Percentiles rank a stretch among this genome's conserved stretches.
These are phyloP conservation scores for Hibiscus mutabilis DNA, from an alignment of 345 rosid genomes.

Conservation along the genomic window DNA sequence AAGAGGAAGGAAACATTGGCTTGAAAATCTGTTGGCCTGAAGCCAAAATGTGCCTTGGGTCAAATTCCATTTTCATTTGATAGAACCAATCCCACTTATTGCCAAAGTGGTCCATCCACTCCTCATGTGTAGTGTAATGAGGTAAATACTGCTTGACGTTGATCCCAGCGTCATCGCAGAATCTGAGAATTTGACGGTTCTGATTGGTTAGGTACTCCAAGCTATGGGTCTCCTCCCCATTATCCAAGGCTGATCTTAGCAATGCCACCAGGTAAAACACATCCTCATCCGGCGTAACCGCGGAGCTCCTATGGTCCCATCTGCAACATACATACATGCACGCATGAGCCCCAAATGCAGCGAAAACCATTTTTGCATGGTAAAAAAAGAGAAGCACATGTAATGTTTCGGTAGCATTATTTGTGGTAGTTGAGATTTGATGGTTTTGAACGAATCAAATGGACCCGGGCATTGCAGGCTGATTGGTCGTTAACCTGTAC, in stretches of 20 bases:
- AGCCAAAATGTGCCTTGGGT: slow-evolving; percentile 63
- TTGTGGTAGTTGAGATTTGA: slow-evolving; percentile 20
- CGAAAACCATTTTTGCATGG: too few species aligned
- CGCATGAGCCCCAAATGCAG: neutral
- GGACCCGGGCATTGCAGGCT: neutral
- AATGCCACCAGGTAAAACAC: slow-evolving; percentile 87
- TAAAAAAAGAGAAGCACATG: neutral
- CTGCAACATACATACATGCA: slow-evolving; percentile 25
- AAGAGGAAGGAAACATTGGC: slow-evolving; percentile 24
- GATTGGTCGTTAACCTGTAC: slow-evolving; percentile 11
- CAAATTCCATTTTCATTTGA: slow-evolving; percentile 57
- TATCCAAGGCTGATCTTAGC: slow-evolving; percentile 65
- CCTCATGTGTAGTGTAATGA: slow-evolving; percentile 56
- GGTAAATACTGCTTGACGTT: slow-evolving; percentile 84
- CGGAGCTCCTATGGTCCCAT: slow-evolving; percentile 84
- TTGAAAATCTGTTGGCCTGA: slow-evolving; percentile 79
- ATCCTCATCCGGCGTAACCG: slow-evolving; percentile 84
- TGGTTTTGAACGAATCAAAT: slow-evolving; percentile 17
- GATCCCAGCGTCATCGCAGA: slow-evolving; percentile 66
- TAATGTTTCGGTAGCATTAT: neutral
- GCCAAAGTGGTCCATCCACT: slow-evolving; percentile 80
- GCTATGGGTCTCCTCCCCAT: slow-evolving; percentile 53
- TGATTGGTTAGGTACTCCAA: slow-evolving; percentile 58
- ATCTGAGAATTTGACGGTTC: slow-evolving; percentile 70
- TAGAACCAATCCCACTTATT: slow-evolving; percentile 68